Percentiles rank a stretch among this genome's conserved stretches.
phyloP scores from a whole-genome alignment of 805 yeast species.

The Grigorovia humatica region DNA sequence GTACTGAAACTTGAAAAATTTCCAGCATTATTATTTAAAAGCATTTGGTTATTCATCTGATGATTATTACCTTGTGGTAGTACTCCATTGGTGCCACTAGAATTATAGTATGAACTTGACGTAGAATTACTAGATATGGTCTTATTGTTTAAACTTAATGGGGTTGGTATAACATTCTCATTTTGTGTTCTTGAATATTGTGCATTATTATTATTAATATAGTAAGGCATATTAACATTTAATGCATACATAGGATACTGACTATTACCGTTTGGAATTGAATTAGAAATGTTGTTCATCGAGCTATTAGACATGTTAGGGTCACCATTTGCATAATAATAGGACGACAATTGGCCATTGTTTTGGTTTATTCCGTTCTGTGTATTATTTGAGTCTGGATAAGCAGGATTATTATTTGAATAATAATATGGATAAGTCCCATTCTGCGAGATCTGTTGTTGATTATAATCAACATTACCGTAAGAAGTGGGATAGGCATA shows the following conservation, averaged over 20 bases:
- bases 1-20: neutral
- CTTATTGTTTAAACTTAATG: constrained; percentile 2
- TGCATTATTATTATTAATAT: neutral
- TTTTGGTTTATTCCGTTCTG: neutral
- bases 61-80: neutral
- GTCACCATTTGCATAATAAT: constrained; percentile 2
- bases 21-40: neutral
- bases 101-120: neutral
- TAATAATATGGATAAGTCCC: constrained; percentile 5
- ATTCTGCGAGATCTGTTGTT: neutral
- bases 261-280: constrained; percentile 1
- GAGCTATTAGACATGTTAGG: neutral
- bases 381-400: neutral
- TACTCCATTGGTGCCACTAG: neutral
- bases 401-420: constrained; percentile 1
- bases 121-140: neutral
- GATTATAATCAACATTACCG: neutral
- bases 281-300: constrained; percentile 1
- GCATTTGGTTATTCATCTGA: neutral
- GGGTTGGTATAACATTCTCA: constrained; percentile 3
- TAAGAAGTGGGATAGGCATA: neutral
- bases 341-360: constrained; percentile 1
- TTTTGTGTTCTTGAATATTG: neutral
- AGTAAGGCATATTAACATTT: constrained; percentile 8
- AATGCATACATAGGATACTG: constrained; percentile 6